Evolutionary conservation across 2,329 filamentous ascomycete genomes (phyloP).

Genomic region (Aspergillus vadensis): DNA sequence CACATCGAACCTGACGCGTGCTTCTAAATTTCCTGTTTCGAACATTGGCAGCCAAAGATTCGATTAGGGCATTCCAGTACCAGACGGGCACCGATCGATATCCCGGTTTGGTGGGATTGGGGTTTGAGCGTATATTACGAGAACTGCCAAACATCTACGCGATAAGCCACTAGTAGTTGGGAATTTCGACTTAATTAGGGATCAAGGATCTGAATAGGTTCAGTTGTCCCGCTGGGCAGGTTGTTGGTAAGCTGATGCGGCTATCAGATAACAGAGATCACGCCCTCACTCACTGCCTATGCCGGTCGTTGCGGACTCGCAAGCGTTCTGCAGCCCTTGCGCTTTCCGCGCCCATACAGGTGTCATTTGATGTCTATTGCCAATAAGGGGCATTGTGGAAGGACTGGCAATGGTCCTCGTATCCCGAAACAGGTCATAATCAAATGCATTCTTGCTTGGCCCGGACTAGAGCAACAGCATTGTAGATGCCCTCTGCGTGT

Average conservation of each 20-base stretch:
- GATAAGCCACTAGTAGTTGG: constrained; percentile 14
- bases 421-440: background rate
- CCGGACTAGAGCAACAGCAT: background rate
- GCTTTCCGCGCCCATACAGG: background rate
- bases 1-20: background rate
- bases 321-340: background rate
- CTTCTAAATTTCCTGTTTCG: background rate
- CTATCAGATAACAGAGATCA: constrained; percentile 4
- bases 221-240: constrained; percentile 5
- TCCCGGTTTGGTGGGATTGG: background rate
- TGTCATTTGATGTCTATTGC: constrained; percentile 4
- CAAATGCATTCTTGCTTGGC: background rate
- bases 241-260: constrained; percentile 7
- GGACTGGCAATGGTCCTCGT: background rate
- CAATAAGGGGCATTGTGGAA: background rate
- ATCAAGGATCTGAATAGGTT: constrained; percentile 16
- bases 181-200: constrained; percentile 38
- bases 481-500: background rate
- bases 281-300: background rate
- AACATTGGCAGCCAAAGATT: background rate
- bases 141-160: background rate
- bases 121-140: background rate
- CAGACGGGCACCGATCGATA: background rate
- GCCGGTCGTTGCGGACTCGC: background rate
- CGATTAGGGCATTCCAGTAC: background rate